A percentile compares a stretch with the other conserved stretches of the same genome.
Evolutionary conservation across 345 rosid genomes (phyloP).

Genomic region (Geranium rotundifolium): DNA sequence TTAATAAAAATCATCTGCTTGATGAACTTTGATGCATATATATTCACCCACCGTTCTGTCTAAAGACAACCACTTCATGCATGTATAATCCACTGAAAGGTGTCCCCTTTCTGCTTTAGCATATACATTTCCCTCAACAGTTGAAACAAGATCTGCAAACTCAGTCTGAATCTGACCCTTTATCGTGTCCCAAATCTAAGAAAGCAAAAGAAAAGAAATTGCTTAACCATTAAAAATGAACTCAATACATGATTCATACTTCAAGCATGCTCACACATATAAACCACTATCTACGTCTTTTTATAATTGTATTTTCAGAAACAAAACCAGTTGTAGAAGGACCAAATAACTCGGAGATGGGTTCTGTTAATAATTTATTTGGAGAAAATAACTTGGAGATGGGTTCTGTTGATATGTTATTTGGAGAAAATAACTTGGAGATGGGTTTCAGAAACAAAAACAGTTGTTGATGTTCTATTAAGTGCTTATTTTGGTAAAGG

Average conservation of each 20-base stretch:
- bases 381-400: too few species aligned
- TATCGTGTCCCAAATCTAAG: constrained; percentile 65
- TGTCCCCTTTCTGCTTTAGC: constrained; percentile 46
- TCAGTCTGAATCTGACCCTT: constrained; percentile 68
- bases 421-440: too few species aligned
- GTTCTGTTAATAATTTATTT: too few species aligned
- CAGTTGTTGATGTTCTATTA: too few species aligned
- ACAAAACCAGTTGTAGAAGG: too few species aligned
- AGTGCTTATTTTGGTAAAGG: too few species aligned
- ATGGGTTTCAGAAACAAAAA: too few species aligned
- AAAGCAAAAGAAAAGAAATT: constrained; percentile 7
- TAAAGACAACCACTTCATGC: constrained; percentile 69
- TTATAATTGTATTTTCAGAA: too few species aligned
- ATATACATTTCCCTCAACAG: constrained; percentile 22
- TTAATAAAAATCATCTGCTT: not conserved
- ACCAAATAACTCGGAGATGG: too few species aligned
- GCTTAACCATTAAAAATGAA: constrained; percentile 2
- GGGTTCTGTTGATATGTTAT: too few species aligned
- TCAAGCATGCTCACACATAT: not conserved
- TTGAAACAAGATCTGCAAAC: constrained; percentile 58
- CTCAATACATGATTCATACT: not conserved
- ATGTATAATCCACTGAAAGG: constrained; percentile 61
- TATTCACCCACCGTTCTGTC: constrained; percentile 39
- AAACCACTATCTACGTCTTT: not conserved
- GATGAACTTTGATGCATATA: not conserved